Evolutionary conservation across 2,329 filamentous ascomycete species (phyloP).

Genomic region (Pyricularia pennisetigena): DNA sequence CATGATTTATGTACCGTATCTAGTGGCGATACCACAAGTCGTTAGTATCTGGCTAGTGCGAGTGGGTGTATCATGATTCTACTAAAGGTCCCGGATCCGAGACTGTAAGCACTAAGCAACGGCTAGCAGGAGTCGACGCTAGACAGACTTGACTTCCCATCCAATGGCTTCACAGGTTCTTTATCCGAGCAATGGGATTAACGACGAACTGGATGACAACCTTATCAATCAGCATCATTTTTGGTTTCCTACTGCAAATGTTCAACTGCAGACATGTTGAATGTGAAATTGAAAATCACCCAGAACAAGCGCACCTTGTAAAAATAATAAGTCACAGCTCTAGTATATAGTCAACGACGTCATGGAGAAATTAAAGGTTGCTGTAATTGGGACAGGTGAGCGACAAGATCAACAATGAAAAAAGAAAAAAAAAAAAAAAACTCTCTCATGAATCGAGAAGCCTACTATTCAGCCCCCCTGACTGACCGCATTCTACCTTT

Average conservation of each 20-base stretch:
- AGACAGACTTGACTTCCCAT: neutral
- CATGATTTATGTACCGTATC: no score
- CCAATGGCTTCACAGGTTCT: neutral
- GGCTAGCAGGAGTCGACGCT: neutral
- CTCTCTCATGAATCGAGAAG: no score
- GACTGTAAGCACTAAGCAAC: neutral
- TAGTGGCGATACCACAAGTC: no score
- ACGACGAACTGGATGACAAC: neutral
- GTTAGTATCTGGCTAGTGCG: no score
- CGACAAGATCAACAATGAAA: neutral
- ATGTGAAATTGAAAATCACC: neutral
- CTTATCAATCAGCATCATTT: neutral
- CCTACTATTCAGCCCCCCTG: constrained; percentile 13
- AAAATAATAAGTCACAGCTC: neutral
- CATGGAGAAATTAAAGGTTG: neutral
- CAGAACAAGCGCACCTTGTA: neutral
- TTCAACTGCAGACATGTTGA: neutral
- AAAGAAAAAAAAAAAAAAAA: no score
- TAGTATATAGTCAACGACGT: neutral
- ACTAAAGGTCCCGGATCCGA: neutral
- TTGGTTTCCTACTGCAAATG: neutral
- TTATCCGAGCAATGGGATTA: neutral
- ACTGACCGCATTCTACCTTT: neutral
- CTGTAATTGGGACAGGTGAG: neutral
- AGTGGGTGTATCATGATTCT: neutral